These are phyloP conservation scores for Aspergillus asperescens DNA, from an alignment of 495 filamentous ascomycete species.

Conservation along the genomic window DNA sequence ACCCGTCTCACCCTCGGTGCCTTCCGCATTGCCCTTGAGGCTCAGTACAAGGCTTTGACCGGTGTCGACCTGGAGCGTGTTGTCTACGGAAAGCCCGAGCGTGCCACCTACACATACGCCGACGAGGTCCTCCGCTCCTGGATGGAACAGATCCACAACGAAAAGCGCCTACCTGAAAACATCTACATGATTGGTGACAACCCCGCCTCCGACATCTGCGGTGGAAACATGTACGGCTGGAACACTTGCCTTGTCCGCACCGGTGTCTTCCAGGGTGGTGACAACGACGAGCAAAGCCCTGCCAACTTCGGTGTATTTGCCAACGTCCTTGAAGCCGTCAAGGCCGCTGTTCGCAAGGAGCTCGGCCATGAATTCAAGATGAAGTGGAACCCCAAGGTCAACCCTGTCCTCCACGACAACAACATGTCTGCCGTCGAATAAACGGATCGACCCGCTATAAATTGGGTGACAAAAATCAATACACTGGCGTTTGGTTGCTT, in stretches of 20 bases:
- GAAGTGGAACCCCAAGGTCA: slow-evolving; percentile 55
- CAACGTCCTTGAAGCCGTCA: slow-evolving; percentile 52
- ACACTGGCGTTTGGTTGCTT: slow-evolving; percentile 15
- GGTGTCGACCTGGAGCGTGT: slow-evolving; percentile 73
- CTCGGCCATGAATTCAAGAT: slow-evolving; percentile 53
- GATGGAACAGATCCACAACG: slow-evolving; percentile 73
- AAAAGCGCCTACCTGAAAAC: slow-evolving; percentile 63
- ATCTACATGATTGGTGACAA: slow-evolving; percentile 83
- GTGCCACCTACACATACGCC: slow-evolving; percentile 75
- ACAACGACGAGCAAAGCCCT: slow-evolving; percentile 53
- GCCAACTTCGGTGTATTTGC: slow-evolving; percentile 54
- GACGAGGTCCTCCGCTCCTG: slow-evolving; percentile 68
- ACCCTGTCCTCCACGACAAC: slow-evolving; percentile 58
- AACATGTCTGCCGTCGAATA: slow-evolving; percentile 51
- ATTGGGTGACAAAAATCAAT: slow-evolving; percentile 16
- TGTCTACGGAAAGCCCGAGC: slow-evolving; percentile 79
- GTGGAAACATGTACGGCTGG: slow-evolving; percentile 79
- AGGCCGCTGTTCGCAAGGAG: slow-evolving; percentile 50
- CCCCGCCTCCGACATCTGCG: slow-evolving; percentile 71
- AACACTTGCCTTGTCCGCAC: slow-evolving; percentile 67
- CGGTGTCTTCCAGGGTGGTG: slow-evolving; percentile 54
- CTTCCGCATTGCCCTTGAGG: slow-evolving; percentile 72
- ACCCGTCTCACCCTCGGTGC: slow-evolving; percentile 70
- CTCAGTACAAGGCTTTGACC: slow-evolving; percentile 71
- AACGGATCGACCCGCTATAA: slow-evolving; percentile 5